Conservation (phyloP, 768 basidiomycete species). For the Chalciporus piperatus region DNA sequence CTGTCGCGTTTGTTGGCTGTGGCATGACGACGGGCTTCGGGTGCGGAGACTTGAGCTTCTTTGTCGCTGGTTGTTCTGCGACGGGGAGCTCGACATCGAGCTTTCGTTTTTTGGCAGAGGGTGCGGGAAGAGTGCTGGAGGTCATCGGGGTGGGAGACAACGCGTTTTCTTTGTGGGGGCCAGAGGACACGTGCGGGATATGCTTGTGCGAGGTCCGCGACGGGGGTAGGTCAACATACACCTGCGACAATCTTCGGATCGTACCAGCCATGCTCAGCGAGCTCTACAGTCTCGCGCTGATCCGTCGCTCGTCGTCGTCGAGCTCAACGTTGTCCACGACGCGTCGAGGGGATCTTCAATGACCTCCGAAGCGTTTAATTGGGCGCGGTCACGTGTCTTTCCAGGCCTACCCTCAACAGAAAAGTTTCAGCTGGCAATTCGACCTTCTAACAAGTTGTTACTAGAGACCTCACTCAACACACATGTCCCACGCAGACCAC, state of each 20-base stretch:
- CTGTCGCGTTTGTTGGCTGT: constrained; percentile 19
- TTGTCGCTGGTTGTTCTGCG: constrained; percentile 16
- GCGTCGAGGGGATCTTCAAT: constrained; percentile 12
- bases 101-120: constrained; percentile 49
- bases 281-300: not conserved
- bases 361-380: constrained; percentile 8
- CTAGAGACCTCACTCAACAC: not conserved
- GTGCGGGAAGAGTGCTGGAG: constrained; percentile 28
- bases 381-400: constrained; percentile 32
- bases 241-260: constrained; percentile 38
- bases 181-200: constrained; percentile 27
- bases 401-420: constrained; percentile 31
- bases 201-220: constrained; percentile 22
- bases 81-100: constrained; percentile 30
- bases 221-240: constrained; percentile 60
- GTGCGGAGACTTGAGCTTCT: constrained; percentile 33
- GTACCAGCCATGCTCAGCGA: constrained; percentile 19
- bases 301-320: constrained; percentile 12
- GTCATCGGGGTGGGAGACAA: constrained; percentile 33
- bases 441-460: too few relatives aligned
- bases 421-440: constrained; percentile 17
- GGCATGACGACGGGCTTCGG: constrained; percentile 14
- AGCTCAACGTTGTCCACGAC: constrained; percentile 18
- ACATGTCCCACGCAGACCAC: constrained; percentile 89
- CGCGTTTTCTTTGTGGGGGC: constrained; percentile 47